Evolutionary conservation across 768 basidiomycete species (phyloP), one percentile per base, ranked within the genome.

Genomic region (Pisolithus sp.): DNA sequence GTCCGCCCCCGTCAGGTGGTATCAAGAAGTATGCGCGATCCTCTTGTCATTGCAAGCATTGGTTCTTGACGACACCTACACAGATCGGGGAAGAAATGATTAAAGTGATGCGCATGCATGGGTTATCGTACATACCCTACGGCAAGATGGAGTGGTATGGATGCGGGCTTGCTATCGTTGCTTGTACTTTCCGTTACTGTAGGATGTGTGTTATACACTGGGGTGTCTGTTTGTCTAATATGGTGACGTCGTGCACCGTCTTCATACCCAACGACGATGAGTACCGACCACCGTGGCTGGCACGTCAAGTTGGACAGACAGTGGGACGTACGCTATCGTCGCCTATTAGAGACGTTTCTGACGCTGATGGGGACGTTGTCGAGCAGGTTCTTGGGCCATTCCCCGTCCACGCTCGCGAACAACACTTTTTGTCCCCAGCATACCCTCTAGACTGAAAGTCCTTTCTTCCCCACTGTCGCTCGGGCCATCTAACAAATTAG

Each of bases 381-480:
- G 5, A 45, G 39, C 46, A 88, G 85, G 79, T 88, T 10, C 77
- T 93, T 12, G 90, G 89, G 0, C 90, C 89, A 0, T 92, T 92
- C 64, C 89, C 89, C 3, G 78, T 87, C 30, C 86, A 89, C 53
- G 89, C 89, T 10, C 75, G 89, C 59, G 90, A 92, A 57, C 90
- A 92, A 46, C 83, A 91, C 50, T 84, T 80, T 59, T 65, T 92
- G n/a, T 85, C 85, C 1, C 89, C 90, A 4, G 77, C 85, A 9
- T 89, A 80, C 59, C 87, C 88, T 7, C 58, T 89, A 15, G 71
- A 85, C 55, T 64, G 88, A 87, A 66, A 71, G 71, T 63, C 30
- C 13, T 28, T 18, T 46, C 31, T 42, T n/a, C 34, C 48, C 41
- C 50, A 20, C 39, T 48, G 36, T 21, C 38, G 43, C 45, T 42